Conservation (phyloP, 306 rosid species). For the Biancaea sappan region DNA sequence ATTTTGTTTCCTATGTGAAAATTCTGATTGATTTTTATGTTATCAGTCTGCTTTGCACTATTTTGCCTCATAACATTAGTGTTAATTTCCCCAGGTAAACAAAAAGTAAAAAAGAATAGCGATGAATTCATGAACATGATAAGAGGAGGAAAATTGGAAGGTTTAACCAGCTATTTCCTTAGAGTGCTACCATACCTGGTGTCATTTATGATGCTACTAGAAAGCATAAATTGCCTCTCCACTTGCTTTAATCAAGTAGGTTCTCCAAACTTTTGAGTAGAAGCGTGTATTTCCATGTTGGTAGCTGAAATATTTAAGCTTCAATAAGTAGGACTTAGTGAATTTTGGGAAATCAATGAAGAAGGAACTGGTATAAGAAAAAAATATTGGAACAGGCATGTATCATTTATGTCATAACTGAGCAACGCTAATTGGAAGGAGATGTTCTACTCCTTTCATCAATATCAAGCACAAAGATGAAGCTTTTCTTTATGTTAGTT, state of each 20-base stretch:
- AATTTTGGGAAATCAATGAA: conserved; percentile 15
- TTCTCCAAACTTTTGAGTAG: background rate
- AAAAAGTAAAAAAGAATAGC: background rate
- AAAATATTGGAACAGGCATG: background rate
- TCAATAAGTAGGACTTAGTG: background rate
- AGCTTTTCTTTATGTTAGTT: background rate
- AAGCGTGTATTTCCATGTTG: conserved; percentile 12
- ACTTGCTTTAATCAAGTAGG: conserved; percentile 3
- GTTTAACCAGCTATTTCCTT: conserved; percentile 13
- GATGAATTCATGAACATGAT: conserved; percentile 18
- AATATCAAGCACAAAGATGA: background rate
- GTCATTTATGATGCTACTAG: background rate
- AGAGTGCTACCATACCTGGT: background rate
- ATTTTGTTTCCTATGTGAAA: background rate
- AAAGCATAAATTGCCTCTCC: background rate
- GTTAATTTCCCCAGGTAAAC: background rate
- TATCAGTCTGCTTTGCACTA: background rate
- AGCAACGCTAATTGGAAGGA: background rate
- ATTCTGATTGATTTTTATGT: background rate
- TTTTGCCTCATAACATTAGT: background rate
- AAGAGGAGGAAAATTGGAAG: background rate
- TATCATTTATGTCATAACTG: background rate
- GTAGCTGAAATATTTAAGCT: conserved; percentile 6
- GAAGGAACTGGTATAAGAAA: background rate
- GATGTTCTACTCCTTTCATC: background rate